Evolutionary conservation across 1,284 basidiomycete genomes (phyloP), one percentile per base, ranked within the genome.

Genomic region (Marasmius tenuissimus): DNA sequence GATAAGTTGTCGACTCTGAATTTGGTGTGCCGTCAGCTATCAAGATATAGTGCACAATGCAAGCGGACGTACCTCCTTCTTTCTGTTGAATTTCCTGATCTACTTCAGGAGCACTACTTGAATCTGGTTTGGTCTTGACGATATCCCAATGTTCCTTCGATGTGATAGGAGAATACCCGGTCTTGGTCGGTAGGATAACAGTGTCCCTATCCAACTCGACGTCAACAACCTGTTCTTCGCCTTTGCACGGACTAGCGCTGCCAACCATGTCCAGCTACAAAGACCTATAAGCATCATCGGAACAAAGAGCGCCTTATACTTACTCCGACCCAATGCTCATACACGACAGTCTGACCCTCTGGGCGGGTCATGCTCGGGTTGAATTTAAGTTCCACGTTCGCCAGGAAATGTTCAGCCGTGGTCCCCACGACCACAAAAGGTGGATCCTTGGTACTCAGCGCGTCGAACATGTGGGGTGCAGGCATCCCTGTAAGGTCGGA

Each of bases 281-380:
- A 55, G 22, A 35, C 5, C 38, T 14, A 38, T 33, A 47, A 38
- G 35, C 59, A 49, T 27, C 20, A 49, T 33, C 50, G 8, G 27
- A 57, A 48, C 58, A 18, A 27, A 10, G 56, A n/a, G 27, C 37
- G 38, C 16, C 38, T 45, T 37, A 38, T 33, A 75, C 82, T 58
- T 65, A 90, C 89, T 71, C 91, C 87, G 18, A 92, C 84, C 90
- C 90, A 92, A 67, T 92, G 90, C 37, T 92, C 87, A 16, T 91
- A 65, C 34, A 72, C 60, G 27, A 78, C 67, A n/a, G 65, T 74
- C 61, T 80, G 78, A 10, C 52, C 62, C 38, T 59, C 59, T 34
- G 58, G 51, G 57, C 59, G 57, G 12, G 58, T 65, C 18, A 45
- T 57, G 38, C 61, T 61, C 1, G 65, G 61, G 33, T 72, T 74